Evolutionary conservation across 78 protist species (phyloP), one percentile per base, ranked within the genome.

Genomic region (Reticulomyxa filosa): DNA sequence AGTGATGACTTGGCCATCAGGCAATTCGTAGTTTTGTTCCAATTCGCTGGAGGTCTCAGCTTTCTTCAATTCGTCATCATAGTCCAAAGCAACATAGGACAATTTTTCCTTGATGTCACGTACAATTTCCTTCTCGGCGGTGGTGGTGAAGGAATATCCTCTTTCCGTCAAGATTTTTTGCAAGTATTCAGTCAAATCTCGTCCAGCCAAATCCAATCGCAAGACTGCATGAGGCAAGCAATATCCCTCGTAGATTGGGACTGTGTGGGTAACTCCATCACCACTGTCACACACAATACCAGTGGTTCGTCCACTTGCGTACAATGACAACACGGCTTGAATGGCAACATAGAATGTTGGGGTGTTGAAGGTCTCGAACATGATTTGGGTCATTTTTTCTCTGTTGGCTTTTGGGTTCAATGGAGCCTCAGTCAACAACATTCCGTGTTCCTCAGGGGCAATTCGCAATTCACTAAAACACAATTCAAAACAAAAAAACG

Each of bases 281-380:
- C n/a, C n/a, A n/a, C n/a, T n/a, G n/a, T n/a, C n/a, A n/a, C n/a
- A n/a, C 27, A 94, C 98, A 37, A 84, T 62, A 38, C 98, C 91
- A 51, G 91, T 78, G 66, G 83, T 78, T 30, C 83, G 75, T 34
- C 90, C 96, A 22, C 83, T 74, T 33, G 90, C 93, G 70, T 81
- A 83, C 32, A 92, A 75, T 10, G 93, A 66, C 5, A 89, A 75
- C 95, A 62, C 96, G 46, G 94, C 89, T 62, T 84, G 82, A 38
- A 75, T 55, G 34, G 62, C 69, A 3, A 88, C 73, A 68, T 74
- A 74, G 57, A 81, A 25, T 38, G 86, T 90, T 29, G 94, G 95
- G 53, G 77, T 65, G 76, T 87, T 83, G 88, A 88, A 89, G 46
- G 95, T 83, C 73, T 93, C 98, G 65, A 93, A 90, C 85, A 93